Base-by-base conservation (phyloP, 768 basidiomycete genomes). In the Mycena vitilis region DNA sequence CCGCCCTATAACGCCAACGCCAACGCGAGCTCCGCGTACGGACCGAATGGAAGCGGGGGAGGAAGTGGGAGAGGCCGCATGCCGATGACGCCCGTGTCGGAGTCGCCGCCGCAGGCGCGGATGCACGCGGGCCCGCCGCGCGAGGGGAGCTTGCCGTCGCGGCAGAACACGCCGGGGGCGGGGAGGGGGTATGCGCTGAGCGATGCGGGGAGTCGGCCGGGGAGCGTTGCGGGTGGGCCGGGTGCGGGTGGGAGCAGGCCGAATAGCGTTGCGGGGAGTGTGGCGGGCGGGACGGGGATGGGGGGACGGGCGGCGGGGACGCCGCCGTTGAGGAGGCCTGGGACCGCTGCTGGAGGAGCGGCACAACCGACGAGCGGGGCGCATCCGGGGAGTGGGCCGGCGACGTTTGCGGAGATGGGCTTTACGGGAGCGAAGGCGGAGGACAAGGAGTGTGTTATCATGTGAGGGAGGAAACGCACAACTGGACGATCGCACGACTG, bases 401-500 rank as follows among this genome's bases (percentile, higher is more conserved):
- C 90, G 74, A 96, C 95, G 51, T 96, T 98, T 80, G 93, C 91
- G 23, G 95, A 97, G 83, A 96, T 98, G 95, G 96, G 96, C 0
- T 91, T 95, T 75, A 87, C 90, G 38, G 90, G 91, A 15, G 87
- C 85, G 34, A 93, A 92, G 74, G 86, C 88, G 51, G 89, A 95
- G 74, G 88, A 93, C 7, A 90, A 95, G 79, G 91, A 94, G 0
- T 97, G 95, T 82, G 80, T 93, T 40, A 86, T 98, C 71, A 96
- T 98, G 95, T 98, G 77, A 86, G 52, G 58, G 8, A 30, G 55
- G 30, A 5, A 30, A 30, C 30, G 30, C 30, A 5, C 30, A 5
- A 30, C 30, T 7, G 51, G 23, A 10, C 10, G 16, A 9, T n/a
- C n/a, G n/a, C n/a, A n/a, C 51, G 51, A 53, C 52, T 16, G 23